A percentile compares a stretch with the other conserved stretches of the same genome.
Conservation (phyloP, 2,329 filamentous ascomycete species). For the Dactylonectria estremocensis region DNA sequence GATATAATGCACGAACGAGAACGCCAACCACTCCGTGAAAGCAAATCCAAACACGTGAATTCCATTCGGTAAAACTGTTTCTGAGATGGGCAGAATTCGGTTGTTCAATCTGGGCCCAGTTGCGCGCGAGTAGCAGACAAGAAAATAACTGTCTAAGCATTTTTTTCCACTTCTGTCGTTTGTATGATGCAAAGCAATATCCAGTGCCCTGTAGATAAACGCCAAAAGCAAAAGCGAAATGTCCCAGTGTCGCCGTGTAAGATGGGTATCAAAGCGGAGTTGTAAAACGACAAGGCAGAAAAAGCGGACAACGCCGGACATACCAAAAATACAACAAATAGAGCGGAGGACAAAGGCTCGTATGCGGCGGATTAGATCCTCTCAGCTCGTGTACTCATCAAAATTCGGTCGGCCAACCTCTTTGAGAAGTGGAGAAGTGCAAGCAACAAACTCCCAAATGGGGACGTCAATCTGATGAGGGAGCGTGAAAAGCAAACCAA, state of each 20-base stretch:
- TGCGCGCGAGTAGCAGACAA: constrained; percentile 42
- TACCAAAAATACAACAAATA: constrained; percentile 44
- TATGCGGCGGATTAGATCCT: constrained; percentile 53
- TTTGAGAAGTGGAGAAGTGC: constrained; percentile 64
- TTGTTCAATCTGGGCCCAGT: constrained; percentile 41
- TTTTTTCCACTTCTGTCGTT: constrained; percentile 34
- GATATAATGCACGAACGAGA: constrained; percentile 44
- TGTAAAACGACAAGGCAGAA: constrained; percentile 39
- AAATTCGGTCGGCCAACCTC: constrained; percentile 65
- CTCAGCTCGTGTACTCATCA: constrained; percentile 61
- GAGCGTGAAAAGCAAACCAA: constrained; percentile 58
- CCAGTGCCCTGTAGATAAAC: constrained; percentile 36
- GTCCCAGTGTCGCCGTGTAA: constrained; percentile 37
- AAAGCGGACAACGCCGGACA: constrained; percentile 31
- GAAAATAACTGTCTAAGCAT: constrained; percentile 38
- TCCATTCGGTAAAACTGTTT: constrained; percentile 42
- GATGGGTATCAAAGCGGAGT: constrained; percentile 47
- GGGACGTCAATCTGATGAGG: constrained; percentile 67
- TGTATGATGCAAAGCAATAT: constrained; percentile 37
- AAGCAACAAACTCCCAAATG: constrained; percentile 60
- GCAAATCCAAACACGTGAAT: constrained; percentile 38
- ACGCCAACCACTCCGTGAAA: constrained; percentile 40
- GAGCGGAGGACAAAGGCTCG: constrained; percentile 51
- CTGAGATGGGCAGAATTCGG: constrained; percentile 41
- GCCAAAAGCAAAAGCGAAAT: constrained; percentile 43